These are phyloP conservation scores for Pseudognaphalium luteoalbum DNA, from an alignment of 129 eudicot genomes.

Conservation along the genomic window DNA sequence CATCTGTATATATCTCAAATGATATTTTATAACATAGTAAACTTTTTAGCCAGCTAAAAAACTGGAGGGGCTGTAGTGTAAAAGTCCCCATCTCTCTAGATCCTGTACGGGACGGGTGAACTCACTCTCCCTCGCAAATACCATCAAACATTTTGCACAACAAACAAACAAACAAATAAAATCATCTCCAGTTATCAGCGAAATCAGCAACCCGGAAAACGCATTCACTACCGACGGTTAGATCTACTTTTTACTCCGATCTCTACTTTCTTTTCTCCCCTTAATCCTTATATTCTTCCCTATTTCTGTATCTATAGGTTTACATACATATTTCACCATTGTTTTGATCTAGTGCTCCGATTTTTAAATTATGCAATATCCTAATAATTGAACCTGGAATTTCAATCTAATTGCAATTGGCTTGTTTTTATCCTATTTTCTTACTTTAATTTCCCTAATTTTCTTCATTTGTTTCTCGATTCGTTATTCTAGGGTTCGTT, in stretches of 20 bases:
- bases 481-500: constrained; percentile 32
- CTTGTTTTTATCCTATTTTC: background rate
- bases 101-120: background rate
- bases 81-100: constrained; percentile 15
- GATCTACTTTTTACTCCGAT: constrained; percentile 25
- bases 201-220: constrained; percentile 16
- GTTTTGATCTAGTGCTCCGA: constrained; percentile 12
- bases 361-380: background rate
- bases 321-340: background rate
- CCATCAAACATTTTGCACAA: background rate
- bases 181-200: constrained; percentile 14
- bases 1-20: too few species aligned
- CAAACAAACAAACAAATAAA: background rate
- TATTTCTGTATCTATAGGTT: background rate
- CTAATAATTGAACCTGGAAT: background rate
- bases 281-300: constrained; percentile 1
- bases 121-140: constrained; percentile 6
- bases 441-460: constrained; percentile 2
- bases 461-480: constrained; percentile 9
- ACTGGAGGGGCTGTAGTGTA: constrained; percentile 11
- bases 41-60: background rate
- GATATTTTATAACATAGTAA: too few species aligned
- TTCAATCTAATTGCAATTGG: background rate
- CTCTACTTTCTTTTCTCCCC: constrained; percentile 9
- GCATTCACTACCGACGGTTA: constrained; percentile 31